Evolutionary conservation across 148 eudicot genomes (phyloP).

Genomic region (Gaultheria prostrata): DNA sequence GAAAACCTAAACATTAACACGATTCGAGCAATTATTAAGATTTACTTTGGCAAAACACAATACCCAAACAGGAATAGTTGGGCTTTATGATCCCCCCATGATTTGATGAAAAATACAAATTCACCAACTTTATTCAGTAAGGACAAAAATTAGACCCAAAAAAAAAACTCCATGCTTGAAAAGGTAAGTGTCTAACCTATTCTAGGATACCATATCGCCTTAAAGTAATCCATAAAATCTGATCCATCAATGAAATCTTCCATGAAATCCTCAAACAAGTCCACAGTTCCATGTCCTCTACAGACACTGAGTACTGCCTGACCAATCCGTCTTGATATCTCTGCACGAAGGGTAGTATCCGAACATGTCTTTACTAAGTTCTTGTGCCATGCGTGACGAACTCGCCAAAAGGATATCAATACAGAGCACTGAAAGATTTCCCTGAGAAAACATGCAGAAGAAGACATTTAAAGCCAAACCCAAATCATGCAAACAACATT

Average conservation of each 20-base stretch:
- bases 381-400: conserved; percentile 96
- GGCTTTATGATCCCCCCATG: not conserved
- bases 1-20: not conserved
- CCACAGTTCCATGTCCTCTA: conserved; percentile 44
- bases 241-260: conserved; percentile 51
- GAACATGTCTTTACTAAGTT: conserved; percentile 75
- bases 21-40: not conserved
- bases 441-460: conserved; percentile 39
- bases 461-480: not conserved
- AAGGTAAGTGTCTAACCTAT: conserved; percentile 49
- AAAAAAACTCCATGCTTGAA: not conserved
- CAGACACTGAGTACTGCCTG: conserved; percentile 53
- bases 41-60: not conserved
- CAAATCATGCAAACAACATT: conserved; percentile 12
- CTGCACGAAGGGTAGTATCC: conserved; percentile 47
- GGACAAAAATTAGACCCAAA: not conserved
- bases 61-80: not conserved
- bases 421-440: conserved; percentile 91
- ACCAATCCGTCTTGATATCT: conserved; percentile 61
- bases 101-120: not conserved
- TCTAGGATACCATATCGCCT: conserved; percentile 88
- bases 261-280: conserved; percentile 56
- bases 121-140: not conserved
- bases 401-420: conserved; percentile 83
- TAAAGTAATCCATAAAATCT: conserved; percentile 78